Evolutionary conservation across 108 stramenopile species (phyloP).

Genomic region (Fistulifera pelliculosa): DNA sequence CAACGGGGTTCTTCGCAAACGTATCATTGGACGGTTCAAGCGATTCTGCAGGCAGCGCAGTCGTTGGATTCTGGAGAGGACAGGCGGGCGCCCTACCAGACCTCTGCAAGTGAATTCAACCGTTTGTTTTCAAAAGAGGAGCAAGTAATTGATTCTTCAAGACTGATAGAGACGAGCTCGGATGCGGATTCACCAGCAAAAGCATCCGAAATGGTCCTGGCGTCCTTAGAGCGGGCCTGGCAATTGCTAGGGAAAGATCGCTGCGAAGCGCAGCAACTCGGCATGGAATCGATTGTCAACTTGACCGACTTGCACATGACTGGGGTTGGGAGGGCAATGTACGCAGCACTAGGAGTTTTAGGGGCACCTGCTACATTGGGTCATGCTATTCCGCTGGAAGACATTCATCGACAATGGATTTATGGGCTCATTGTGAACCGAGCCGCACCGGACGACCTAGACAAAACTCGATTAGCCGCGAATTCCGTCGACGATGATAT

Average conservation of each 20-base stretch:
- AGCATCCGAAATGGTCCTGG: slow-evolving; percentile 1
- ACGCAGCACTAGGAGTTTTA: slow-evolving; percentile 16
- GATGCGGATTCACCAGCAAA: slow-evolving; percentile 1
- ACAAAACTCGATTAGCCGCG: background rate
- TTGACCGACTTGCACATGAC: slow-evolving; percentile 36
- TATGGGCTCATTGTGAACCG: slow-evolving; percentile 6
- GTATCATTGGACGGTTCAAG: slow-evolving; percentile 33
- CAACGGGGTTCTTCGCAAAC: slow-evolving; percentile 17
- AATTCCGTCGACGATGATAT: slow-evolving; percentile 8
- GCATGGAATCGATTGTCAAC: slow-evolving; percentile 51
- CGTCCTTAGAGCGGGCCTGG: slow-evolving; percentile 30
- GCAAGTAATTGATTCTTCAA: background rate
- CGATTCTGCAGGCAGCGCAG: slow-evolving; percentile 28
- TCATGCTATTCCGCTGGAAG: background rate
- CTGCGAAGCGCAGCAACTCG: slow-evolving; percentile 43
- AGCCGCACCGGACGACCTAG: slow-evolving; percentile 1
- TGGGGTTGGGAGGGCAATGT: slow-evolving; percentile 16
- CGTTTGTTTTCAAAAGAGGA: slow-evolving; percentile 11
- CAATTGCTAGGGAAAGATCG: slow-evolving; percentile 51
- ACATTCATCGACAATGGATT: slow-evolving; percentile 9
- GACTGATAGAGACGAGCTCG: background rate
- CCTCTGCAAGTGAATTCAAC: slow-evolving; percentile 21
- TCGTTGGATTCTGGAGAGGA: slow-evolving; percentile 25
- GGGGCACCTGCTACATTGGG: slow-evolving; percentile 6
- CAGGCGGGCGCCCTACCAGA: slow-evolving; percentile 8